Percentiles rank a stretch among this genome's conserved stretches.
Evolutionary conservation across 495 filamentous ascomycete genomes (phyloP).

Genomic region (Aspergillus carlsbadensis): DNA sequence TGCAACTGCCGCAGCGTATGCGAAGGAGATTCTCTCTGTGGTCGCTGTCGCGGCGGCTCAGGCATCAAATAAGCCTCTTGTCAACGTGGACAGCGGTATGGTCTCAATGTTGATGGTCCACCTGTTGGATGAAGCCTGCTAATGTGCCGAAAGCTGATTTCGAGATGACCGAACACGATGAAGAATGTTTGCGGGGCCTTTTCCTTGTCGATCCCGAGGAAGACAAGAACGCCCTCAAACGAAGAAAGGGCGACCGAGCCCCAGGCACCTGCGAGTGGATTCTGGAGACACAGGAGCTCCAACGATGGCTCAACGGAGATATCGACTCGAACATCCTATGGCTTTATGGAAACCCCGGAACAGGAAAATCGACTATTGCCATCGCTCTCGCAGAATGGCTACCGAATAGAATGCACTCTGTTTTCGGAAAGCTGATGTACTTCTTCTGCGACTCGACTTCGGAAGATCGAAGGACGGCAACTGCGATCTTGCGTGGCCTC

Average conservation of each 20-base stretch:
- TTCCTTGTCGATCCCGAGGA: constrained; percentile 5
- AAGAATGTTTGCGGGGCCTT: neutral
- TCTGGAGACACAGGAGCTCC: constrained; percentile 20
- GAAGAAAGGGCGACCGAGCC: neutral
- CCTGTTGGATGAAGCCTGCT: no score
- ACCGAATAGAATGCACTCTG: constrained; percentile 10
- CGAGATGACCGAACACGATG: neutral
- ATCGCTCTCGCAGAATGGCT: constrained; percentile 24
- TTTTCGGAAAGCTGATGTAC: constrained; percentile 18
- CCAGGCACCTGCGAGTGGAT: constrained; percentile 29
- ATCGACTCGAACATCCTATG: constrained; percentile 11
- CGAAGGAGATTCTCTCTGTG: neutral
- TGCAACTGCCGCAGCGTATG: neutral
- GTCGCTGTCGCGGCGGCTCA: no score
- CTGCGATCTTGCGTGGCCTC: constrained; percentile 25
- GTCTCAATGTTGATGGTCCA: no score
- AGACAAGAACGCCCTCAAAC: neutral
- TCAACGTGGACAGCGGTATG: no score
- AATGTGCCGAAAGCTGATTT: neutral
- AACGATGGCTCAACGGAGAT: constrained; percentile 8
- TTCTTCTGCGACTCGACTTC: constrained; percentile 30
- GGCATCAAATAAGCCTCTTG: no score
- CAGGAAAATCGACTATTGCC: constrained; percentile 30
- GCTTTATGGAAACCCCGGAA: constrained; percentile 27
- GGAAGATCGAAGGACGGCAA: constrained; percentile 15